Evolutionary conservation across 352 stramenopile species (phyloP).

Genomic region (Peronospora belbahrii): DNA sequence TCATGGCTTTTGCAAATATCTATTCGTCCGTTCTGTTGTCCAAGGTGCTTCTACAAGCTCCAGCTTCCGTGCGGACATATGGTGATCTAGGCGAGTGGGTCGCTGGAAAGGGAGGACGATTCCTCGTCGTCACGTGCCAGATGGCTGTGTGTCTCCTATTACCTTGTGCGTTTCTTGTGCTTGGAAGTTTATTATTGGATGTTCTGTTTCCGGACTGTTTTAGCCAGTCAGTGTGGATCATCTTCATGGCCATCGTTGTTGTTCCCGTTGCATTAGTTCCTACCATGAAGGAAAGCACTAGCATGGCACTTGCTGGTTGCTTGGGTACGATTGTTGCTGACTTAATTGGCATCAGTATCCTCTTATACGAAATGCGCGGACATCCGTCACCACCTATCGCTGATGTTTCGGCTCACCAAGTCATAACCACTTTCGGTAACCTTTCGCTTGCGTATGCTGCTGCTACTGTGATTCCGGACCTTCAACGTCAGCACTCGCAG

Average conservation of each 20-base stretch:
- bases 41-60: slow-evolving; percentile 17
- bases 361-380: slow-evolving; percentile 11
- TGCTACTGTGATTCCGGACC: slow-evolving; percentile 19
- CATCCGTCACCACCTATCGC: slow-evolving; percentile 16
- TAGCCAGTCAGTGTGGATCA: slow-evolving; percentile 22
- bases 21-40: slow-evolving; percentile 21
- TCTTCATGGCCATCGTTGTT: slow-evolving; percentile 24
- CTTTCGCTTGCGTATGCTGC: slow-evolving; percentile 24
- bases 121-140: slow-evolving; percentile 13
- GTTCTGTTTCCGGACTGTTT: slow-evolving; percentile 25
- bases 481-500: slow-evolving; percentile 22
- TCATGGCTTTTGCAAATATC: slow-evolving; percentile 26
- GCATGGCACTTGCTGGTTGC: slow-evolving; percentile 20
- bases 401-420: slow-evolving; percentile 14
- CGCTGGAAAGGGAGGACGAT: slow-evolving; percentile 15
- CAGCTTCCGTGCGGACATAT: slow-evolving; percentile 18
- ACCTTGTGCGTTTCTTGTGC: slow-evolving; percentile 22
- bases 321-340: slow-evolving; percentile 23
- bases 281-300: slow-evolving; percentile 20
- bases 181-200: slow-evolving; percentile 18
- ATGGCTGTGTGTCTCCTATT: slow-evolving; percentile 21
- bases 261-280: slow-evolving; percentile 20
- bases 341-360: slow-evolving; percentile 17
- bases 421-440: slow-evolving; percentile 25
- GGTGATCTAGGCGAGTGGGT: slow-evolving; percentile 24